phyloP scores from a whole-genome alignment of 1,284 basidiomycete genomes.

The Ceratobasidium sp. region DNA sequence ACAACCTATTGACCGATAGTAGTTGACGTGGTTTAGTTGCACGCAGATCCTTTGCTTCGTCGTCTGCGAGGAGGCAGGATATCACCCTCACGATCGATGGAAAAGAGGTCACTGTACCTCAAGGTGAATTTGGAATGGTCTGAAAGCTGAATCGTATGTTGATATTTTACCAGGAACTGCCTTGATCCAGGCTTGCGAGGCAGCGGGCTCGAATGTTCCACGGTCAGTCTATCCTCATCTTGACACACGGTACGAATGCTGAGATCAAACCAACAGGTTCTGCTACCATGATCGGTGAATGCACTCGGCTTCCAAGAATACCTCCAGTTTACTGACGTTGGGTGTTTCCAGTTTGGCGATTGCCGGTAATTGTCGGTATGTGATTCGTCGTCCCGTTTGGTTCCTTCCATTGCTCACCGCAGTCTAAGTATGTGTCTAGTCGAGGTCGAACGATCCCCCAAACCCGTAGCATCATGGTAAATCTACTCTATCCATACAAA shows the following conservation, averaged over 20 bases:
- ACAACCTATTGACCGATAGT: not conserved
- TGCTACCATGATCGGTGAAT: constrained; percentile 89
- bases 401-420: constrained; percentile 39
- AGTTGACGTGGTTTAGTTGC: constrained; percentile 2
- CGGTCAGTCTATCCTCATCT: constrained; percentile 44
- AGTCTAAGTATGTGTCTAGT: constrained; percentile 88
- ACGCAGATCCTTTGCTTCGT: constrained; percentile 61
- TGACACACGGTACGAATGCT: constrained; percentile 38
- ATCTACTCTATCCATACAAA: constrained; percentile 45
- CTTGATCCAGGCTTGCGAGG: constrained; percentile 95
- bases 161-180: constrained; percentile 70
- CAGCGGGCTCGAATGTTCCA: constrained; percentile 79
- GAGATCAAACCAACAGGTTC: constrained; percentile 62
- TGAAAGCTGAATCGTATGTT: constrained; percentile 40
- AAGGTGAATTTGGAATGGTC: constrained; percentile 60
- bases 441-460: constrained; percentile 94
- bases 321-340: constrained; percentile 25
- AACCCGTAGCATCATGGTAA: constrained; percentile 87
- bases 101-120: constrained; percentile 92
- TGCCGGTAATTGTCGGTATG: constrained; percentile 93
- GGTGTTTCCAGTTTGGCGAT: constrained; percentile 73
- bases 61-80: constrained; percentile 72
- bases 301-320: not conserved
- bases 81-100: constrained; percentile 91
- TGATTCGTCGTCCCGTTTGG: constrained; percentile 38